These are phyloP conservation scores for Cardamine resedifolia DNA, from an alignment of 345 rosid species.

Conservation along the genomic window DNA sequence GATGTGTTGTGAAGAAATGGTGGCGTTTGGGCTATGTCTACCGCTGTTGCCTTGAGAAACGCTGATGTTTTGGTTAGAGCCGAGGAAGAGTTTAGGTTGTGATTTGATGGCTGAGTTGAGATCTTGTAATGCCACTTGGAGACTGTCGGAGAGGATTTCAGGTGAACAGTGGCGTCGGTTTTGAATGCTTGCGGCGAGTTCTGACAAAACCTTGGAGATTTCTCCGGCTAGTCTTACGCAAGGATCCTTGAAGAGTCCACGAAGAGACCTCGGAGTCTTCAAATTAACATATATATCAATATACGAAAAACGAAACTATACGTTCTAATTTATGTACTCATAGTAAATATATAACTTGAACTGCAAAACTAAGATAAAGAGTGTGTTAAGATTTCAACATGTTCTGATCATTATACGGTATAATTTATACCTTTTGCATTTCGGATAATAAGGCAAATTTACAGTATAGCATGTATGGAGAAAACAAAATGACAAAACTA, in stretches of 20 bases:
- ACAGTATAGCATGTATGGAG: too few species aligned
- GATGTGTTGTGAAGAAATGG: background rate
- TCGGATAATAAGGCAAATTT: too few species aligned
- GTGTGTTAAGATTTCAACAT: too few species aligned
- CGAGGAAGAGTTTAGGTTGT: slow-evolving; percentile 72
- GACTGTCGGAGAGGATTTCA: slow-evolving; percentile 70
- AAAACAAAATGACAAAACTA: too few species aligned
- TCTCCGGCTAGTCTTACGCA: slow-evolving; percentile 65
- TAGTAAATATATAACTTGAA: too few species aligned
- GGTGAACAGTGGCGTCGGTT: slow-evolving; percentile 72
- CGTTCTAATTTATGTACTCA: background rate
- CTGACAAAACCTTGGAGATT: slow-evolving; percentile 57
- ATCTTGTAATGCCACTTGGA: slow-evolving; percentile 71
- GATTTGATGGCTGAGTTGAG: slow-evolving; percentile 68
- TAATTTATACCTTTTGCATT: too few species aligned
- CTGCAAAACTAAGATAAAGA: too few species aligned
- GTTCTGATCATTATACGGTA: too few species aligned
- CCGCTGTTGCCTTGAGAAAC: slow-evolving; percentile 47
- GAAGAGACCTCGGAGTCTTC: slow-evolving; percentile 63
- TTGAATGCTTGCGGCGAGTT: slow-evolving; percentile 58
- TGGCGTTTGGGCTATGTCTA: slow-evolving; percentile 40
- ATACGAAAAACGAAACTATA: background rate
- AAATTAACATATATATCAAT: background rate
- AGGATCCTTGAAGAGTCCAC: slow-evolving; percentile 69
- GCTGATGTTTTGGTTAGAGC: slow-evolving; percentile 40